Evolutionary conservation across 176 grass and related monocot species (phyloP), one percentile per base, ranked within the genome.

Genomic region (Musa schizocarpa): DNA sequence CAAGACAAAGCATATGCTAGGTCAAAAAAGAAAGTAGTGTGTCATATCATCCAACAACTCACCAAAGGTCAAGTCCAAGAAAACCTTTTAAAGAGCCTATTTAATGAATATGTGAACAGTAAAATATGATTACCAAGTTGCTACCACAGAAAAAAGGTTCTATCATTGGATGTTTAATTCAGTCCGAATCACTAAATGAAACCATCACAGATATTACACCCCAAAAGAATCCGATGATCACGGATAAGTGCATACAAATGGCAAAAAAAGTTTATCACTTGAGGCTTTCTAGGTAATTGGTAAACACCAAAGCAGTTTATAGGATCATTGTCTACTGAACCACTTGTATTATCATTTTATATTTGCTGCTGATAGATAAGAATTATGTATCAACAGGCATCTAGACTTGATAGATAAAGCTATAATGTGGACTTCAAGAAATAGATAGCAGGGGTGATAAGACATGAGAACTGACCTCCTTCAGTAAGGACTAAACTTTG

Each of bases 401-500:
- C 63, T 27, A 26, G n/a, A 9, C 1, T 13, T 12, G 6, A 49
- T 69, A 49, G n/a, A 20, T 9, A 19, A n/a, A 21, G 5, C 11
- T 50, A 8, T 4, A 17, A 14, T 11, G 11, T 34, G 5, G 14
- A 43, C 7, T 49, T 49, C 13, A 21, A 22, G 61, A 11, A 11
- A 52, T 52, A 65, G 24, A 19, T 26, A 65, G 11, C 11, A 59
- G 66, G 13, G 0, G 0, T 11, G 69, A 57, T 5, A 13, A 57
- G 54, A 79, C 67, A 64, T 63, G 72, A 80, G 19, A 20, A 65
- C 69, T 73, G 74, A 91, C 90, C 85, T 86, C 84, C 82, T 76
- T 88, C 80, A n/a, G 90, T 73, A 29, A 94, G 82, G 76, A 83
- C 88, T 76, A 99, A 84, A 75, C 90, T 89, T 79, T 94, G 90